These are phyloP conservation scores for Hericium rajendrae DNA, from an alignment of 768 basidiomycete genomes.

Conservation along the genomic window DNA sequence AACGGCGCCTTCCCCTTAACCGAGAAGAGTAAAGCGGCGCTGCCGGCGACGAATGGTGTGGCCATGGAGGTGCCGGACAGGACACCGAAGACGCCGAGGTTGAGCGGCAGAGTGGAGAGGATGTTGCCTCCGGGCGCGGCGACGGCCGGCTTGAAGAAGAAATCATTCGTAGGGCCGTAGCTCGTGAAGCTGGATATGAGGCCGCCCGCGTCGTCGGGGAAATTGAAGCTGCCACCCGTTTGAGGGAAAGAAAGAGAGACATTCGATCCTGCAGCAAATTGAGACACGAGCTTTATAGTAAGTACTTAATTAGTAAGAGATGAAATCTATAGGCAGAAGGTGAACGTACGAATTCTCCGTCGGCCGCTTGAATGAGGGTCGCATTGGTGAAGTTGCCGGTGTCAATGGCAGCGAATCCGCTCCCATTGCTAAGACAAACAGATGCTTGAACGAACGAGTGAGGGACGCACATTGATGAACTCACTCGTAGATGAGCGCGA, in stretches of 20 bases:
- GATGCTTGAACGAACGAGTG: neutral
- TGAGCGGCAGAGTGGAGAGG: constrained; percentile 34
- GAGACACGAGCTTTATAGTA: constrained; percentile 33
- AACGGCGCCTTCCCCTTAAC: neutral
- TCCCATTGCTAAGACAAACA: constrained; percentile 32
- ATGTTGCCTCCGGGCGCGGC: constrained; percentile 46
- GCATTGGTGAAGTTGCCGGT: constrained; percentile 36
- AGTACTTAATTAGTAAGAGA: neutral
- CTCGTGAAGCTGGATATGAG: constrained; percentile 46
- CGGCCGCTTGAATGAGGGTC: constrained; percentile 41
- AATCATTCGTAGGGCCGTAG: constrained; percentile 53
- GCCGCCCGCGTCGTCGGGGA: constrained; percentile 44
- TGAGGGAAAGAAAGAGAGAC: constrained; percentile 41
- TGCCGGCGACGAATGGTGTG: constrained; percentile 18
- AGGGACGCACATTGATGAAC: constrained; percentile 8
- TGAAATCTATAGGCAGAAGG: neutral
- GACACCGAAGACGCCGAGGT: constrained; percentile 30
- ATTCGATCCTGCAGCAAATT: constrained; percentile 34
- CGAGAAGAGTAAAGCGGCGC: neutral
- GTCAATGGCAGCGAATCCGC: constrained; percentile 32
- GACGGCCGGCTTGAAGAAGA: constrained; percentile 46
- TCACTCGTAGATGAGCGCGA: constrained; percentile 46
- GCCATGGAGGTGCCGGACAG: constrained; percentile 35
- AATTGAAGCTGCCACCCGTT: constrained; percentile 29
- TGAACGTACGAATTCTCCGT: constrained; percentile 42